phyloP scores from a whole-genome alignment of 768 basidiomycete genomes.

The Clitopilus hobsonii region DNA sequence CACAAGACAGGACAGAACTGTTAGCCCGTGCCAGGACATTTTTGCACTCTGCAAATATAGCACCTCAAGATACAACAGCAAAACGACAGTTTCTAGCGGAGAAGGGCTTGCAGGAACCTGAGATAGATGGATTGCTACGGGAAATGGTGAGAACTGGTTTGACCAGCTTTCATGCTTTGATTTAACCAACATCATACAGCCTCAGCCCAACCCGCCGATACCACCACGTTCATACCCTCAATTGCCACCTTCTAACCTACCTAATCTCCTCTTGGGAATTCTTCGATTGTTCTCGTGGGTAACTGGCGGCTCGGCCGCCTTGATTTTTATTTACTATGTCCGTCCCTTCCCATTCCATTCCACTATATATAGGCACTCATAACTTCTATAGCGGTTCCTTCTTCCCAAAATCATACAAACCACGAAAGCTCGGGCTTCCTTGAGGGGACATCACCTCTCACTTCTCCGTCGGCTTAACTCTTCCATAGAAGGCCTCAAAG shows the following conservation, averaged over 20 bases:
- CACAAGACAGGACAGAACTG: conserved; percentile 34
- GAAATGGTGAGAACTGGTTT: conserved; percentile 42
- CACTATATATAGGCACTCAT: conserved; percentile 3
- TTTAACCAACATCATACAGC: conserved; percentile 13
- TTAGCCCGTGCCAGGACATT: conserved; percentile 58
- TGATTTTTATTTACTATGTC: conserved; percentile 66
- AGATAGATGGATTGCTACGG: conserved; percentile 55
- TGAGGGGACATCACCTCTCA: conserved; percentile 54
- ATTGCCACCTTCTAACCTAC: conserved; percentile 64
- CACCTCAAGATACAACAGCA: conserved; percentile 45
- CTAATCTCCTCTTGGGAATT: conserved; percentile 59
- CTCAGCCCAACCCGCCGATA: conserved; percentile 39
- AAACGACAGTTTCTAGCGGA: conserved; percentile 65
- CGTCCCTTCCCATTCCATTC: conserved; percentile 16
- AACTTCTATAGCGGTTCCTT: conserved; percentile 52
- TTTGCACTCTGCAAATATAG: conserved; percentile 60
- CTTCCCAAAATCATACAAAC: conserved; percentile 62
- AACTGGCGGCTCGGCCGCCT: conserved; percentile 53
- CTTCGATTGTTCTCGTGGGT: conserved; percentile 63
- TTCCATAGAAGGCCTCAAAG: conserved; percentile 52
- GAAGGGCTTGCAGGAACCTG: conserved; percentile 61
- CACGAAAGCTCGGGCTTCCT: conserved; percentile 53
- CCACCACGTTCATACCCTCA: conserved; percentile 75
- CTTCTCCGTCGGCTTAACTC: conserved; percentile 51
- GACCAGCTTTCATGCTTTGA: background rate